These are phyloP conservation scores for Hirsutella rhossiliensis DNA, from an alignment of 2,329 filamentous ascomycete species.

Conservation along the genomic window DNA sequence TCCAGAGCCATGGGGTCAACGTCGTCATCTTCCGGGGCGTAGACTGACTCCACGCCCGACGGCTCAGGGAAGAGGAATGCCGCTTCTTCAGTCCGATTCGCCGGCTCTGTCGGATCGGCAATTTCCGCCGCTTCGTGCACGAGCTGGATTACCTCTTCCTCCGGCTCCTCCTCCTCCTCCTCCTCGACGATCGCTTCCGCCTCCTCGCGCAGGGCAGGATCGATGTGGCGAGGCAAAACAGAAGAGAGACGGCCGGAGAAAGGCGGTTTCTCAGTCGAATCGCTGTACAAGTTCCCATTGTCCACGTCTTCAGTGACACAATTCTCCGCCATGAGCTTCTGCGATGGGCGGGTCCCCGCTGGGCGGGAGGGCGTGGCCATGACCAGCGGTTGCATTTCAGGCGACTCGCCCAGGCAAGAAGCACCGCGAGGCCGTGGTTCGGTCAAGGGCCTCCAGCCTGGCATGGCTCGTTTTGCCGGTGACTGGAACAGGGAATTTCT, in stretches of 20 bases:
- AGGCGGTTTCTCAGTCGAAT: slow-evolving; percentile 20
- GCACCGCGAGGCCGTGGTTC: slow-evolving; percentile 13
- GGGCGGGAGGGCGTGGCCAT: slow-evolving; percentile 17
- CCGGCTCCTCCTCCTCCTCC: not conserved
- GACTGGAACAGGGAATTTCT: slow-evolving; percentile 39
- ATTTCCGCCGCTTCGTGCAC: not conserved
- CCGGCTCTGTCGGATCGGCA: not conserved
- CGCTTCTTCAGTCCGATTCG: not conserved
- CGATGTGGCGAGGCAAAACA: slow-evolving; percentile 29
- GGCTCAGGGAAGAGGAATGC: not conserved
- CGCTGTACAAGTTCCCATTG: slow-evolving; percentile 19
- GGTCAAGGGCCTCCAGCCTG: slow-evolving; percentile 19
- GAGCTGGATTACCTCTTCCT: slow-evolving; percentile 4
- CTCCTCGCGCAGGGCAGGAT: slow-evolving; percentile 23
- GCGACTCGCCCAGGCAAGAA: slow-evolving; percentile 13
- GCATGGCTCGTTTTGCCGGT: slow-evolving; percentile 33
- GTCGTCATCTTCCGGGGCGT: not conserved
- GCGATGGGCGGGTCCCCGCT: slow-evolving; percentile 16
- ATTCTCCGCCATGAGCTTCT: slow-evolving; percentile 25
- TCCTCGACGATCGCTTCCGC: slow-evolving; percentile 17
- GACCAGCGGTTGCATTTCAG: slow-evolving; percentile 23
- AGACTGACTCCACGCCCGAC: not conserved
- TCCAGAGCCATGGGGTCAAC: slow-evolving; percentile 14
- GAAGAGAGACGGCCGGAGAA: slow-evolving; percentile 35
- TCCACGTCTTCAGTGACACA: slow-evolving; percentile 11